phyloP scores from a whole-genome alignment of 257 asterid species.

The Verbena officinalis region DNA sequence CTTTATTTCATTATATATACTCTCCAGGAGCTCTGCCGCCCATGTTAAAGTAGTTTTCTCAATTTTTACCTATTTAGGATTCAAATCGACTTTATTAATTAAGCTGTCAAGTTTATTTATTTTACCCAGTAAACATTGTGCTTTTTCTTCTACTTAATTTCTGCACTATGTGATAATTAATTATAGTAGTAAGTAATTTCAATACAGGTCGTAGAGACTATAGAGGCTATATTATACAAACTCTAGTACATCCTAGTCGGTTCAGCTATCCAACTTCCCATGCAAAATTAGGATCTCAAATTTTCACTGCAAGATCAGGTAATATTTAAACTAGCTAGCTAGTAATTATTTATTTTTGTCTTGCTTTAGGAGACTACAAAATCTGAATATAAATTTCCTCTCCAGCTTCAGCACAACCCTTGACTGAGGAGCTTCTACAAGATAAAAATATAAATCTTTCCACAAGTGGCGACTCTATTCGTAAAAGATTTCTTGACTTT shows the following conservation, averaged over 20 bases:
- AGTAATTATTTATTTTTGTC: neutral
- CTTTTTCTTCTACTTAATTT: no score
- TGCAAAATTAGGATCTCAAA: constrained; percentile 26
- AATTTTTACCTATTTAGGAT: neutral
- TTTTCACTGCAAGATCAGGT: constrained; percentile 53
- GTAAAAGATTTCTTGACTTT: constrained; percentile 76
- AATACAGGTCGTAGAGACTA: constrained; percentile 52
- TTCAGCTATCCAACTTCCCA: constrained; percentile 32
- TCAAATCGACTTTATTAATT: neutral
- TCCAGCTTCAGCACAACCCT: constrained; percentile 81
- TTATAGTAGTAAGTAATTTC: constrained; percentile 18
- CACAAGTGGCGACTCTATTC: constrained; percentile 79
- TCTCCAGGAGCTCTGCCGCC: constrained; percentile 1
- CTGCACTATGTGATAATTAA: neutral
- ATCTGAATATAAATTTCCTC: constrained; percentile 28
- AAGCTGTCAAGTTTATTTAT: neutral
- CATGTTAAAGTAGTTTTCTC: constrained; percentile 8
- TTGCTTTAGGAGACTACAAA: neutral
- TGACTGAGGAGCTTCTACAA: constrained; percentile 63
- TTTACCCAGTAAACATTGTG: no score
- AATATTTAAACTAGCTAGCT: no score
- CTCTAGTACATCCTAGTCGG: constrained; percentile 37
- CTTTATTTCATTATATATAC: constrained; percentile 2
- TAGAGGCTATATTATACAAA: constrained; percentile 42
- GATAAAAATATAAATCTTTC: constrained; percentile 40